A percentile compares a stretch with the other conserved stretches of the same genome.
Conservation (phyloP, 2,329 filamentous ascomycete species). For the Neofusicoccum cordaticola region DNA sequence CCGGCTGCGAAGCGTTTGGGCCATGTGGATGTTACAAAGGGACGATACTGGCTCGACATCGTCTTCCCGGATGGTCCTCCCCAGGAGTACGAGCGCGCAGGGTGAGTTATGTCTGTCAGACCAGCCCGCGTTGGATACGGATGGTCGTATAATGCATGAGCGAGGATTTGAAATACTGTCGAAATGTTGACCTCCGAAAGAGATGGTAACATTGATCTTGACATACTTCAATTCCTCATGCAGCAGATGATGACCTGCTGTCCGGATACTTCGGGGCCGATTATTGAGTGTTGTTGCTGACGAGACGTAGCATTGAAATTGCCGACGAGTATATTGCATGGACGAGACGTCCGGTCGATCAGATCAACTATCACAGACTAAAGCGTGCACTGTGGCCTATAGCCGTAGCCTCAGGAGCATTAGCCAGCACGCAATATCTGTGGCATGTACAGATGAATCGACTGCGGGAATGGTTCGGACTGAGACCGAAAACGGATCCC, state of each 20-base stretch:
- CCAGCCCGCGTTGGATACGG: conserved; percentile 5
- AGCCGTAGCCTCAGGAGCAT: conserved; percentile 34
- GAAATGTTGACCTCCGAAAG: too few species aligned
- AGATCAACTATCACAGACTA: conserved; percentile 37
- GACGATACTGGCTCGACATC: conserved; percentile 49
- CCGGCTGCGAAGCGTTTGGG: conserved; percentile 29
- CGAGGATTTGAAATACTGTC: too few species aligned
- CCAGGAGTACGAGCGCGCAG: conserved; percentile 47
- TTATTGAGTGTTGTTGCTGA: conserved; percentile 28
- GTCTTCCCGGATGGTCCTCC: conserved; percentile 49
- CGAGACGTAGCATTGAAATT: conserved; percentile 28
- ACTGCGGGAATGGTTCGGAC: conserved; percentile 36
- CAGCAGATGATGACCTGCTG: background rate
- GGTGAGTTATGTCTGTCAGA: conserved; percentile 24
- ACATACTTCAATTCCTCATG: too few species aligned
- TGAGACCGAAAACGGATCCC: conserved; percentile 25
- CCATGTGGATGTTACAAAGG: conserved; percentile 37
- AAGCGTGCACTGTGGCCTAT: conserved; percentile 37
- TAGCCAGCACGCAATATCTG: conserved; percentile 33
- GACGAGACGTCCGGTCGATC: conserved; percentile 32
- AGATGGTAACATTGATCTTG: too few species aligned
- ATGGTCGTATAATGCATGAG: too few species aligned
- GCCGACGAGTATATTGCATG: conserved; percentile 38
- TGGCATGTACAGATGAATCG: conserved; percentile 34
- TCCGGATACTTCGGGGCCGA: background rate